phyloP scores from a whole-genome alignment of 1,284 basidiomycete species.

The Nidula niveotomentosa region DNA sequence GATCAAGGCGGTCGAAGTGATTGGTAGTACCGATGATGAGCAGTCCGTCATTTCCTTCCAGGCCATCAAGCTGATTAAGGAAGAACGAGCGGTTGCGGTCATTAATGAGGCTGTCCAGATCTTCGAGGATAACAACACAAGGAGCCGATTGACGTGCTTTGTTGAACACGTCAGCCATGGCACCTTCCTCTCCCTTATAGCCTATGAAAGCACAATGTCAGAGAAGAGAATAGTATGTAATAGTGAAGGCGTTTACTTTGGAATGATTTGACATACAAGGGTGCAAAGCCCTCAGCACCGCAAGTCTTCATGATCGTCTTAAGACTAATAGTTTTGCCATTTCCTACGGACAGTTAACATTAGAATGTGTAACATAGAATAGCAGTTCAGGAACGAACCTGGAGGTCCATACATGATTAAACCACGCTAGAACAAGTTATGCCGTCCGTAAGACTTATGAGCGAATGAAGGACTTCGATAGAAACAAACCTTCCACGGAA shows the following conservation, averaged over 20 bases:
- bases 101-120: slow-evolving; percentile 79
- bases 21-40: slow-evolving; percentile 83
- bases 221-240: slow-evolving; percentile 1
- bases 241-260: slow-evolving; percentile 34
- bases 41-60: slow-evolving; percentile 75
- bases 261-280: slow-evolving; percentile 80
- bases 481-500: slow-evolving; percentile 75
- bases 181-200: slow-evolving; percentile 63
- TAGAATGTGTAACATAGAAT: not conserved
- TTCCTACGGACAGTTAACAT: slow-evolving; percentile 42
- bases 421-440: slow-evolving; percentile 48
- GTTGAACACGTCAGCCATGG: slow-evolving; percentile 63
- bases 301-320: slow-evolving; percentile 76
- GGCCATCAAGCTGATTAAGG: slow-evolving; percentile 79
- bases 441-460: too few species aligned
- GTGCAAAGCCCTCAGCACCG: slow-evolving; percentile 54
- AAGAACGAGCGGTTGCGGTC: slow-evolving; percentile 80
- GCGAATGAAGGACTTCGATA: not conserved
- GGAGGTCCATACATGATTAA: slow-evolving; percentile 75
- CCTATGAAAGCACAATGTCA: slow-evolving; percentile 29
- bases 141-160: slow-evolving; percentile 70
- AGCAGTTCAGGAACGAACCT: slow-evolving; percentile 33
- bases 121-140: slow-evolving; percentile 78
- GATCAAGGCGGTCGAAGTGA: slow-evolving; percentile 77
- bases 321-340: slow-evolving; percentile 83